Evolutionary conservation across 2,329 filamentous ascomycete genomes (phyloP).

Genomic region (Claviceps purpurea): DNA sequence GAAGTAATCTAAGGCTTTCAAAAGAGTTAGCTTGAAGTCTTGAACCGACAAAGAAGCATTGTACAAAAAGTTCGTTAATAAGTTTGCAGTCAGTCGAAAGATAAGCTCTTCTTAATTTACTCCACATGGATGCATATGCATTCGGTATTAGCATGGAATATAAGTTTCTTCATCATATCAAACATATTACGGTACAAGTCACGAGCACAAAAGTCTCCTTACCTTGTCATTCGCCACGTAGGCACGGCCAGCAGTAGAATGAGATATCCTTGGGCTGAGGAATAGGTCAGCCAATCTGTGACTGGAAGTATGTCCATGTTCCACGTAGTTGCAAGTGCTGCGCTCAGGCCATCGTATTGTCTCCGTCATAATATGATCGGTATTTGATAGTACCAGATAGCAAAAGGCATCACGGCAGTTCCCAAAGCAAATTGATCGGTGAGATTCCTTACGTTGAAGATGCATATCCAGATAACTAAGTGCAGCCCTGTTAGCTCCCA

Average conservation of each 20-base stretch:
- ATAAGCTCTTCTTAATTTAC: slow-evolving; percentile 66
- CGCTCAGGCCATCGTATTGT: slow-evolving; percentile 19
- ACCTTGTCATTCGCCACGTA: slow-evolving; percentile 10
- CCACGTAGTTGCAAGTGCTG: slow-evolving; percentile 1
- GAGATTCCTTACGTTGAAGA: slow-evolving; percentile 1
- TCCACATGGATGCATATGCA: slow-evolving; percentile 43
- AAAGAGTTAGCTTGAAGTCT: slow-evolving; percentile 1
- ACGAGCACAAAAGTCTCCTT: slow-evolving; percentile 7
- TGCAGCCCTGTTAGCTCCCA: slow-evolving; percentile 2
- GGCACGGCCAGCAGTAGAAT: background rate
- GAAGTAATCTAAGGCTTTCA: background rate
- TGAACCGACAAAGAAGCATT: slow-evolving; percentile 9
- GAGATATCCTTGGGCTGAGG: background rate
- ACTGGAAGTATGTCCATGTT: no score
- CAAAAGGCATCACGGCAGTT: slow-evolving; percentile 23
- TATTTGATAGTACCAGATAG: slow-evolving; percentile 34
- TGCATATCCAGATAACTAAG: background rate
- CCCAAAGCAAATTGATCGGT: background rate
- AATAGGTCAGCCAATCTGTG: background rate
- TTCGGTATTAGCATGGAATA: slow-evolving; percentile 74
- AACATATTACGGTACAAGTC: slow-evolving; percentile 4
- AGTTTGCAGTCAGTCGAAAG: slow-evolving; percentile 56
- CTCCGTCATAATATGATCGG: slow-evolving; percentile 28
- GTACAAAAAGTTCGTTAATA: slow-evolving; percentile 12
- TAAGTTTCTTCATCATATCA: slow-evolving; percentile 52